phyloP scores from a whole-genome alignment of 371 early-diverging fungal genomes.

The Rozella allomycis region DNA sequence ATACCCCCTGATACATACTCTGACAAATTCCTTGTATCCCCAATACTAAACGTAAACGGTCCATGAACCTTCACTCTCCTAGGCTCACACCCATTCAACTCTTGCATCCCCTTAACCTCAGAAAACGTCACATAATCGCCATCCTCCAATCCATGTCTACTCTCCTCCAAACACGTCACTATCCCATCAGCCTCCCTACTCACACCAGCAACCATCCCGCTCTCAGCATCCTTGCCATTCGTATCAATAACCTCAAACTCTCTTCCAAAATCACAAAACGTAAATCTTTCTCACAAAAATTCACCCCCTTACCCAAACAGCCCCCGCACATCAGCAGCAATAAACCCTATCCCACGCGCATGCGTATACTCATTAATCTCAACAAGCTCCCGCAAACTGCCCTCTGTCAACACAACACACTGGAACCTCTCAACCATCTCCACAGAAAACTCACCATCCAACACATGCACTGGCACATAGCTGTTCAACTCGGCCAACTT shows the following conservation, averaged over 20 bases:
- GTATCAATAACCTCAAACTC: conserved; percentile 72
- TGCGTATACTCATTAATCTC: conserved; percentile 72
- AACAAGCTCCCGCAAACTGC: conserved; percentile 51
- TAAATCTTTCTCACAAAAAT: conserved; percentile 10
- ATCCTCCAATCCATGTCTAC: conserved; percentile 86
- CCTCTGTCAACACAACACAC: conserved; percentile 71
- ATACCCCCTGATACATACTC: conserved; percentile 61
- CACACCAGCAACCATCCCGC: conserved; percentile 85
- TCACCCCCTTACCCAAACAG: conserved; percentile 85
- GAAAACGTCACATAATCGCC: conserved; percentile 85
- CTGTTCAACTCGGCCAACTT: conserved; percentile 88
- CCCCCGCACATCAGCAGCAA: conserved; percentile 77
- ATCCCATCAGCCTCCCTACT: conserved; percentile 56
- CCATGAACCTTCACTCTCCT: conserved; percentile 64
- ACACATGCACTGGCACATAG: conserved; percentile 80
- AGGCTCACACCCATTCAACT: conserved; percentile 59
- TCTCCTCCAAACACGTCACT: conserved; percentile 87
- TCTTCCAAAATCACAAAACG: conserved; percentile 93
- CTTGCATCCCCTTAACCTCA: conserved; percentile 78
- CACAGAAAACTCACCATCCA: conserved; percentile 50
- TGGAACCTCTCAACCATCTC: conserved; percentile 48
- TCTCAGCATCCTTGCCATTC: conserved; percentile 80
- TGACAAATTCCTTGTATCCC: conserved; percentile 52
- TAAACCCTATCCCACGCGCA: conserved; percentile 63
- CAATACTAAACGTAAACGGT: conserved; percentile 85